Conservation (phyloP, 2,329 filamentous ascomycete genomes). For the Colletotrichum karsti region DNA sequence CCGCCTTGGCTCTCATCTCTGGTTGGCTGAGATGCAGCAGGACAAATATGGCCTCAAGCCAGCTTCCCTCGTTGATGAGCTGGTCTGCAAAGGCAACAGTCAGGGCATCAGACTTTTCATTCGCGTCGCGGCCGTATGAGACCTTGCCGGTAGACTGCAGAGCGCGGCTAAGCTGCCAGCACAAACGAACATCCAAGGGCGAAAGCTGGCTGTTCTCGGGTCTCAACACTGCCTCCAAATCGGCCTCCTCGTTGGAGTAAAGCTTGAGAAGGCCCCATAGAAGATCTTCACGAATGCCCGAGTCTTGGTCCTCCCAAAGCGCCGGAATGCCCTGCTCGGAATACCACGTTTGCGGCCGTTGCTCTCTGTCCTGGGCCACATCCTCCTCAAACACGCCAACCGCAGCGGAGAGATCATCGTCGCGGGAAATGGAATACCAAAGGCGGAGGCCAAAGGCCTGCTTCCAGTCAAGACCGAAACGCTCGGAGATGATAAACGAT, state of each 20-base stretch:
- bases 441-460: conserved; percentile 91
- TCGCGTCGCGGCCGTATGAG: conserved; percentile 60
- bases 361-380: conserved; percentile 75
- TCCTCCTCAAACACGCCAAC: conserved; percentile 79
- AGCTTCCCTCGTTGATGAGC: conserved; percentile 70
- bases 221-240: conserved; percentile 75
- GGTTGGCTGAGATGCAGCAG: conserved; percentile 77
- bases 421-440: conserved; percentile 81
- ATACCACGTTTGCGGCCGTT: conserved; percentile 78
- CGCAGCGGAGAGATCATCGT: conserved; percentile 76
- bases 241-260: conserved; percentile 68
- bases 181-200: conserved; percentile 77
- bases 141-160: conserved; percentile 61
- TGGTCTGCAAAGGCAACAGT: conserved; percentile 73
- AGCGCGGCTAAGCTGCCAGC: conserved; percentile 85
- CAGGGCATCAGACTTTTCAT: conserved; percentile 71
- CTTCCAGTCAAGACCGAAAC: conserved; percentile 90
- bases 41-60: conserved; percentile 79
- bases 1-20: conserved; percentile 68
- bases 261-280: conserved; percentile 89
- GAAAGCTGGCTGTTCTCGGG: conserved; percentile 81
- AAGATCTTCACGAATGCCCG: conserved; percentile 74
- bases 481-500: conserved; percentile 83
- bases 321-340: conserved; percentile 65
- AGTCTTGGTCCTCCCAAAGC: conserved; percentile 68